phyloP scores from a whole-genome alignment of 371 early-diverging fungal species.

The Rhizopus arrhizus region DNA sequence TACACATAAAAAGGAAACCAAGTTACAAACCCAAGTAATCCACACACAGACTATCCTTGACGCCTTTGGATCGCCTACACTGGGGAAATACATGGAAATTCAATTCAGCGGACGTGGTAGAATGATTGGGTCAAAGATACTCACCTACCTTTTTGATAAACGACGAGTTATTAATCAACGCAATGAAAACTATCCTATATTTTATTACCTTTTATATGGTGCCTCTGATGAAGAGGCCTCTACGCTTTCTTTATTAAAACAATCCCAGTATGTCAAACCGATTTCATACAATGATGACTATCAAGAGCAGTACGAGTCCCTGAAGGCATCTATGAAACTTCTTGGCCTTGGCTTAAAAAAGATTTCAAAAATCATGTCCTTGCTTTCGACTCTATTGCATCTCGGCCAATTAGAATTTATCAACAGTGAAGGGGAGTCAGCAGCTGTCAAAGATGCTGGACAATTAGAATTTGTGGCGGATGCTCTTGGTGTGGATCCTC shows the following conservation, averaged over 20 bases:
- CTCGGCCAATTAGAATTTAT: slow-evolving; percentile 86
- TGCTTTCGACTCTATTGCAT: slow-evolving; percentile 84
- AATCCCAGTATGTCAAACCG: background rate
- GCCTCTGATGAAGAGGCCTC: slow-evolving; percentile 22
- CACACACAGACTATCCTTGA: slow-evolving; percentile 56
- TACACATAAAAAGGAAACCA: slow-evolving; percentile 59
- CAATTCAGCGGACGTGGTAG: slow-evolving; percentile 85
- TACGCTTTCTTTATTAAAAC: background rate
- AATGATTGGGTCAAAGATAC: slow-evolving; percentile 78
- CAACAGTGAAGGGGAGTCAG: slow-evolving; percentile 56
- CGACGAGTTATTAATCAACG: slow-evolving; percentile 69
- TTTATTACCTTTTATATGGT: slow-evolving; percentile 75
- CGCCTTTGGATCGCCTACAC: slow-evolving; percentile 81
- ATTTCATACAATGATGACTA: background rate
- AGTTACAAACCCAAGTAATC: slow-evolving; percentile 51
- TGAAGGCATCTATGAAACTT: slow-evolving; percentile 59
- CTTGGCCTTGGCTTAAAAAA: slow-evolving; percentile 77
- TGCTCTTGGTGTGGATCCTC: slow-evolving; percentile 79
- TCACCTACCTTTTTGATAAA: slow-evolving; percentile 87
- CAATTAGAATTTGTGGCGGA: slow-evolving; percentile 74
- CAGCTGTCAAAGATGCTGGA: slow-evolving; percentile 63
- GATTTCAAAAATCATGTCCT: slow-evolving; percentile 77
- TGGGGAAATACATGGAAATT: slow-evolving; percentile 87
- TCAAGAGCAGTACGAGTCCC: background rate
- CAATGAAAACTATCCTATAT: slow-evolving; percentile 79